Evolutionary conservation across 2,329 filamentous ascomycete species (phyloP), one percentile per base, ranked within the genome.

Genomic region (Phyllosticta capitalensis): DNA sequence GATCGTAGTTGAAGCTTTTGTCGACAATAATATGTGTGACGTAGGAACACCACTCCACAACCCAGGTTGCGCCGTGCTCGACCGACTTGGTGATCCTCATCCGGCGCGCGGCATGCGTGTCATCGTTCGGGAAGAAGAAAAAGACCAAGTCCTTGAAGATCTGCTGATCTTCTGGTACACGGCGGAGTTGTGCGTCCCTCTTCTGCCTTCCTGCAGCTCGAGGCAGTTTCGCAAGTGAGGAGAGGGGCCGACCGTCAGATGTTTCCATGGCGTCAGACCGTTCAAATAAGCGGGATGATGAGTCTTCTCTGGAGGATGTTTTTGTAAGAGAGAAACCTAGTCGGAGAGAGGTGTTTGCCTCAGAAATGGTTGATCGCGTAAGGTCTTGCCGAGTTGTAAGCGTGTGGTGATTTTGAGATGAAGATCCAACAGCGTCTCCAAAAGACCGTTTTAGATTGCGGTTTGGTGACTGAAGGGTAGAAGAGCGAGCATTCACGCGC

Each of bases 11-110:
- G 55, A 94, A 74, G 1, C 74, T 74, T 64, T 84, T 86, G 68
- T 96, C 92, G 1, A 90, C 86, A 61, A 97, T 80, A 54, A 95
- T 76, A 73, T 96, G 90, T 0, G 88, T 95, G 21, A 68, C 49
- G 6, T 73, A 72, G 0, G 70, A 66, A 28, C 72, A 71, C 68
- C 86, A 82, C 0, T 78, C 73, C 55, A 79, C 80, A 26, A 83
- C 81, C 85, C 91, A 94, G 0, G 70, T 75, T 1, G 87, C 92
- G 51, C 92, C 92, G 69, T 85, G 85, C 66, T 90, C 85, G 56
- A 59, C 12, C 0, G 56, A 86, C 69, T 87, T 91, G 28, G 81
- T 81, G 56, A 96, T 95, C 3, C 89, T 85, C 61, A 85, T 72
- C 58, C 82, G 83, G 48, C 92, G 82, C 7, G 82, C 78, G 10